Percentiles rank a stretch among this genome's conserved stretches.
These are phyloP conservation scores for Podila clonocystis DNA, from an alignment of 192 early-diverging fungal genomes.

Conservation along the genomic window DNA sequence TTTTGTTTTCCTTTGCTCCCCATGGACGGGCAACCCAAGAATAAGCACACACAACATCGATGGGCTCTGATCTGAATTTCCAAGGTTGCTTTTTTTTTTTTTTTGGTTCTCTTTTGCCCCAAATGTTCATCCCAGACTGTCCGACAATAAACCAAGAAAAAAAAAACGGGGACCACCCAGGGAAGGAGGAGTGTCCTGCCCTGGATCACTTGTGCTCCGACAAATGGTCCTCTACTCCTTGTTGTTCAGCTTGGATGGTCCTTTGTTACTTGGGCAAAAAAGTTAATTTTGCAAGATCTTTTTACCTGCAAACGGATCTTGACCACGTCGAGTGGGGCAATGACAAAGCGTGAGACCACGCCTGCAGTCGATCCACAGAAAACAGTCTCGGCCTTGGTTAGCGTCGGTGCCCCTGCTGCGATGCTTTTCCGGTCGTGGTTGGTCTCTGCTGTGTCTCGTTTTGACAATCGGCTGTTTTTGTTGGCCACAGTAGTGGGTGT, in stretches of 20 bases:
- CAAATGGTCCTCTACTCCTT: not conserved
- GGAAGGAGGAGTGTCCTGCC: no score
- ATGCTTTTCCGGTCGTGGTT: constrained; percentile 20
- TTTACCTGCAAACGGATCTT: constrained; percentile 85
- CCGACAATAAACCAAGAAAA: not conserved
- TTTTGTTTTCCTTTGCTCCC: no score
- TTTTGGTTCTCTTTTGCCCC: no score
- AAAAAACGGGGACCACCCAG: not conserved
- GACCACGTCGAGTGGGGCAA: constrained; percentile 94
- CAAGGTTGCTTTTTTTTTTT: no score
- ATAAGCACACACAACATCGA: no score
- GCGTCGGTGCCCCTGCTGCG: constrained; percentile 15
- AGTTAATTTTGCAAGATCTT: not conserved
- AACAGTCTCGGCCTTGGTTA: constrained; percentile 33
- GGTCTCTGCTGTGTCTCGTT: not conserved
- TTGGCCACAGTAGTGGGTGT: not conserved
- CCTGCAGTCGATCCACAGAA: constrained; percentile 48
- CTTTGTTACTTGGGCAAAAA: not conserved
- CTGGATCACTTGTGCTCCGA: no score
- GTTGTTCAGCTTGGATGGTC: not conserved
- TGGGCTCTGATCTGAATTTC: no score
- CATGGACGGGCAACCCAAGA: no score
- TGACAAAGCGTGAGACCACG: constrained; percentile 76
- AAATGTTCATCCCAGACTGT: not conserved
- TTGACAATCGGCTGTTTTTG: not conserved